These are phyloP conservation scores for Zygosaccharomyces sapae DNA, from an alignment of 1,139 yeast species.

Conservation along the genomic window DNA sequence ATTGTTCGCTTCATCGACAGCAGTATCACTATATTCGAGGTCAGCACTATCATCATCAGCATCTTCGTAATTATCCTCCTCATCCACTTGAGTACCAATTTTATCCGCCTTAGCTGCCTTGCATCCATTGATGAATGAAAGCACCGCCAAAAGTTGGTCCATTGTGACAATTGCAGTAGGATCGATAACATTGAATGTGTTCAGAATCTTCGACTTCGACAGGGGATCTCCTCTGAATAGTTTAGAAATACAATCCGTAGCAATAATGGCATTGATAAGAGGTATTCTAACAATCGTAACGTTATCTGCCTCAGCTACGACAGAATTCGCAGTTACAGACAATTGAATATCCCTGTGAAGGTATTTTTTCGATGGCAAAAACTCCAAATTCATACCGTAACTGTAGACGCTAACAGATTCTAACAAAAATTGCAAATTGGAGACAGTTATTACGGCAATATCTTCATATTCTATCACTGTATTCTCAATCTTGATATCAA, in stretches of 20 bases:
- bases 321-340: constrained; percentile 29
- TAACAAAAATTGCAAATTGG: constrained; percentile 27
- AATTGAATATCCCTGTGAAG: constrained; percentile 26
- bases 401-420: constrained; percentile 24
- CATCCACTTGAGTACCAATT: background rate
- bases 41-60: background rate
- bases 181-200: constrained; percentile 30
- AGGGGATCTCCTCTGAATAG: constrained; percentile 20
- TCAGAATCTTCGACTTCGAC: constrained; percentile 20
- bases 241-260: constrained; percentile 27
- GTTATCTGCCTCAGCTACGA: constrained; percentile 19
- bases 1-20: background rate
- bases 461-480: constrained; percentile 18
- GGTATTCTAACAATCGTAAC: constrained; percentile 29
- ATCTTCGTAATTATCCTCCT: background rate
- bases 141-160: constrained; percentile 19
- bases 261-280: constrained; percentile 26
- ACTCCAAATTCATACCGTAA: constrained; percentile 23
- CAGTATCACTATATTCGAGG: background rate
- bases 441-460: constrained; percentile 21
- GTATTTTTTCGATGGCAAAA: constrained; percentile 19
- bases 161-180: constrained; percentile 29
- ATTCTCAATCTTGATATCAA: constrained; percentile 34
- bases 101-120: background rate
- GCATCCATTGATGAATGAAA: constrained; percentile 11